phyloP scores from a whole-genome alignment of 257 asterid species.

The Solanum lignicaule region DNA sequence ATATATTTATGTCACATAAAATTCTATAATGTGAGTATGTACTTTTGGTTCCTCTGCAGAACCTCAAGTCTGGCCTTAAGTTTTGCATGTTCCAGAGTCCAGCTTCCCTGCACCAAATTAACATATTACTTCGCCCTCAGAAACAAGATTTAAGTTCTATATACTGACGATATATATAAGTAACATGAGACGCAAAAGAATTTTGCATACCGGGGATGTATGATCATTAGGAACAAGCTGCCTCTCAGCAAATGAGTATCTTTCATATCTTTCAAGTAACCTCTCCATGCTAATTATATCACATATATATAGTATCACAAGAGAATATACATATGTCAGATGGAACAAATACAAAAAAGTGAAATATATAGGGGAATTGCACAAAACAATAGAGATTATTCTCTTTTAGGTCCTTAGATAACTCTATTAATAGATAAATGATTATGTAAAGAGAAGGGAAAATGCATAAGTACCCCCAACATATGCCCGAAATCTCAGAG shows the following conservation, averaged over 20 bases:
- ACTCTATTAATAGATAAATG: background rate
- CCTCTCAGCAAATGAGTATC: slow-evolving; percentile 54
- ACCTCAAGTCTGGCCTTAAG: slow-evolving; percentile 54
- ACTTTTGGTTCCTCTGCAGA: slow-evolving; percentile 44
- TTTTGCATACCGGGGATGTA: slow-evolving; percentile 35
- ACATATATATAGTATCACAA: background rate
- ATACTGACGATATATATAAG: background rate
- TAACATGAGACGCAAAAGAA: background rate
- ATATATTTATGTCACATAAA: background rate
- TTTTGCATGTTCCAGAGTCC: slow-evolving; percentile 46
- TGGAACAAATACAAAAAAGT: background rate
- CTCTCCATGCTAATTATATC: slow-evolving; percentile 57
- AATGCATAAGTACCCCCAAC: too few relatives aligned
- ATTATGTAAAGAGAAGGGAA: too few relatives aligned
- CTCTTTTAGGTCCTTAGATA: background rate
- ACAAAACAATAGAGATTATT: background rate
- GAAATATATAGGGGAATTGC: background rate
- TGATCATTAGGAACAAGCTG: slow-evolving; percentile 30
- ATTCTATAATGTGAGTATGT: background rate
- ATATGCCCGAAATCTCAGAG: too few relatives aligned
- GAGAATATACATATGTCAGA: background rate
- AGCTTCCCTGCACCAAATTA: slow-evolving; percentile 34
- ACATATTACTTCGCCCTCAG: background rate
- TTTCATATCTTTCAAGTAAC: slow-evolving; percentile 68
- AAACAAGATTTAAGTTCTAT: background rate